Percentiles rank a stretch among this genome's conserved stretches.
Evolutionary conservation across 176 grass and related monocot species (phyloP).

Genomic region (Melocanna baccifera): DNA sequence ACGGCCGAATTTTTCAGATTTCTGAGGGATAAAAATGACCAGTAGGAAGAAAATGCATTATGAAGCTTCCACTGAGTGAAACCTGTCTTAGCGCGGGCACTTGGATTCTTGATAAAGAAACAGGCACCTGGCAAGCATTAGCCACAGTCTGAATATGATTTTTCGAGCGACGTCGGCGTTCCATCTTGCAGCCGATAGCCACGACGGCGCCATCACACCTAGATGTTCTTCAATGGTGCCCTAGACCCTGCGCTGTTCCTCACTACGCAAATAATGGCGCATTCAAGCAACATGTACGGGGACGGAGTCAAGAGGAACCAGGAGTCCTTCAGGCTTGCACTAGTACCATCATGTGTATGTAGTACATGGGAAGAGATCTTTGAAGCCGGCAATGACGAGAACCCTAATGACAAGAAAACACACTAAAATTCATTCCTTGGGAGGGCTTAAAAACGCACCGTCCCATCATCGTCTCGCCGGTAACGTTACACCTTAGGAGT

Average conservation of each 20-base stretch:
- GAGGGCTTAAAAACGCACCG: constrained; percentile 22
- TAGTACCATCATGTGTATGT: background rate
- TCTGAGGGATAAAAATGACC: background rate
- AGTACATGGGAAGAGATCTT: background rate
- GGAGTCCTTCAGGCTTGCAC: background rate
- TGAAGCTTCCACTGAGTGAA: background rate
- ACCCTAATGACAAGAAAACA: background rate
- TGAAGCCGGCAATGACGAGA: background rate
- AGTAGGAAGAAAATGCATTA: background rate
- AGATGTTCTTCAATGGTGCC: background rate
- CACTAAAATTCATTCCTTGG: background rate
- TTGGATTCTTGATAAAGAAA: too few species aligned
- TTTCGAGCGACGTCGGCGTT: background rate
- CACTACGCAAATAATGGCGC: background rate
- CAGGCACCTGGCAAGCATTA: too few species aligned
- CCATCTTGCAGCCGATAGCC: too few species aligned
- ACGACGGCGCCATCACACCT: background rate
- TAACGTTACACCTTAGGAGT: background rate
- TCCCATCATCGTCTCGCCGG: background rate
- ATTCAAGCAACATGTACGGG: background rate
- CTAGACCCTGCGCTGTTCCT: background rate
- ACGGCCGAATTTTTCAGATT: background rate
- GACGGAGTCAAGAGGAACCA: background rate
- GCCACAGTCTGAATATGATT: background rate
- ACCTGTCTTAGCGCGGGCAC: too few species aligned